Conservation (phyloP, 768 basidiomycete species). For the Boletellus sp. region DNA sequence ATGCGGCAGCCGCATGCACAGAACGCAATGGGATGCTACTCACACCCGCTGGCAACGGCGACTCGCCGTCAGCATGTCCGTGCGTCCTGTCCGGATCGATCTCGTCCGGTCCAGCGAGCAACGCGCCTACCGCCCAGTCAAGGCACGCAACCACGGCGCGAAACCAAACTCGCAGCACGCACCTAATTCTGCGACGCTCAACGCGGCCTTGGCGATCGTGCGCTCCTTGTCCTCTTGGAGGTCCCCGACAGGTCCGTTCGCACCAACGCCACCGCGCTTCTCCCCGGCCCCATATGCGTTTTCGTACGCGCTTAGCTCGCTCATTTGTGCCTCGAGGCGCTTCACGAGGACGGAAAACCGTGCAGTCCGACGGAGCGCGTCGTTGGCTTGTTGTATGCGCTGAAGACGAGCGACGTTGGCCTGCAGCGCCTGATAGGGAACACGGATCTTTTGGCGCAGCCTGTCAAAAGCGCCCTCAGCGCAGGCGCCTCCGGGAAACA, state of each 20-base stretch:
- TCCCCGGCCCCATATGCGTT: too few species aligned
- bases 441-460: conserved; percentile 79
- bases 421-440: conserved; percentile 76
- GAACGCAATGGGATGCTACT: conserved; percentile 60
- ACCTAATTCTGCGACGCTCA: conserved; percentile 91
- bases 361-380: conserved; percentile 77
- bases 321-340: conserved; percentile 83
- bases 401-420: conserved; percentile 68
- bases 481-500: too few species aligned
- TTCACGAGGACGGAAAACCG: conserved; percentile 83
- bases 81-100: neutral
- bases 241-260: conserved; percentile 24
- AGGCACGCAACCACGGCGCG: neutral
- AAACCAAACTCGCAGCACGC: conserved; percentile 25
- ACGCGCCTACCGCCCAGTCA: conserved; percentile 37
- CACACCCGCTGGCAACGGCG: conserved; percentile 13
- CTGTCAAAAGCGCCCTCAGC: conserved; percentile 36
- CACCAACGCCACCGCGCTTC: neutral
- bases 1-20: conserved; percentile 64
- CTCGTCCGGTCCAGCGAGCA: conserved; percentile 45
- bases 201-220: conserved; percentile 87
- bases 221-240: conserved; percentile 81
- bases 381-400: conserved; percentile 77
- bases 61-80: conserved; percentile 5
- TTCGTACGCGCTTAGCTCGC: conserved; percentile 44